Conservation (phyloP, 129 eudicot genomes). For the Sambucus nigra region DNA sequence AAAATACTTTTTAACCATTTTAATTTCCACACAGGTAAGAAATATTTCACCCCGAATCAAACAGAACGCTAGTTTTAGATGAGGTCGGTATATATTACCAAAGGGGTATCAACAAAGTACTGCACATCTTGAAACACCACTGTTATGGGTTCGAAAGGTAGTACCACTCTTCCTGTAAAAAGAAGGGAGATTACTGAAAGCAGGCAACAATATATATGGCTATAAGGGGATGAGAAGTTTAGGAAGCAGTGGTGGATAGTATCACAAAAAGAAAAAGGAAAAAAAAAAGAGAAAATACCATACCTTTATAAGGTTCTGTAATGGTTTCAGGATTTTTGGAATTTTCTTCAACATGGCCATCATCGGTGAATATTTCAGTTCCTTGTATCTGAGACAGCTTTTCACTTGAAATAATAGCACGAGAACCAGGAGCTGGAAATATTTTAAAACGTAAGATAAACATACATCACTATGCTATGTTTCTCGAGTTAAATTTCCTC, state of each 20-base stretch:
- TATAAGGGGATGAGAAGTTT: no score
- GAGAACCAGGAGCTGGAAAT: conserved; percentile 63
- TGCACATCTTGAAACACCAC: conserved; percentile 44
- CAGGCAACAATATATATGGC: conserved; percentile 1
- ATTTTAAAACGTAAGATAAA: neutral
- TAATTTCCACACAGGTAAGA: no score
- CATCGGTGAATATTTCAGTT: conserved; percentile 13
- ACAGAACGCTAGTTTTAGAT: conserved; percentile 5
- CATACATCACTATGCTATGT: neutral
- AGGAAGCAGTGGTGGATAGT: no score
- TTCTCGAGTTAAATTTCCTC: no score
- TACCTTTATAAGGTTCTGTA: conserved; percentile 30
- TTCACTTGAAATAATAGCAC: conserved; percentile 62
- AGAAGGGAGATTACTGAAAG: no score
- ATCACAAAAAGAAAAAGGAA: neutral
- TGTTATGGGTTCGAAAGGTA: conserved; percentile 55
- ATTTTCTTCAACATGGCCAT: conserved; percentile 4
- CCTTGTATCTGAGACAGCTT: conserved; percentile 32
- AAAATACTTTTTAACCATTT: no score
- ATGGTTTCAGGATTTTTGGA: conserved; percentile 12
- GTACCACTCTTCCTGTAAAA: conserved; percentile 37
- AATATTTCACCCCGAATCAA: no score
- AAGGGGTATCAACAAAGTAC: conserved; percentile 44
- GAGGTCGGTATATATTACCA: conserved; percentile 22
- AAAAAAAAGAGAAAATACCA: neutral